Conservation (phyloP, 2,329 filamentous ascomycete genomes). For the Fusarium bulbicola region DNA sequence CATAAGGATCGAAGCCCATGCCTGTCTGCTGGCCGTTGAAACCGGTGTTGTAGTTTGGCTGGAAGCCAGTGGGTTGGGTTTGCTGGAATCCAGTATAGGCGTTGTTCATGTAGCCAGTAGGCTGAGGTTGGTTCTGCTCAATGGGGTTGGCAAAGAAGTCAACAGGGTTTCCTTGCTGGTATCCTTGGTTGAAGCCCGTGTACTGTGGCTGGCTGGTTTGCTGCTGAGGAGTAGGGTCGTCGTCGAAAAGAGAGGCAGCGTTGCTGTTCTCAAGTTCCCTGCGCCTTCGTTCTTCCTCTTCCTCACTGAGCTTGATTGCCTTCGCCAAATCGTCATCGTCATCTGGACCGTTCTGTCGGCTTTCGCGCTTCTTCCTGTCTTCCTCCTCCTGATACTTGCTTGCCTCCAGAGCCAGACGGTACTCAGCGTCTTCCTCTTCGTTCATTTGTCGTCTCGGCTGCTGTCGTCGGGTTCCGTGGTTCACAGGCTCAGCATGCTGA, state of each 20-base stretch:
- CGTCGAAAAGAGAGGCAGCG: conserved; percentile 87
- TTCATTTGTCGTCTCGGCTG: conserved; percentile 61
- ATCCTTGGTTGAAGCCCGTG: conserved; percentile 95
- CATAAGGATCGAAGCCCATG: conserved; percentile 76
- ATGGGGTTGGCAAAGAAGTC: conserved; percentile 98
- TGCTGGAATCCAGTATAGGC: conserved; percentile 64
- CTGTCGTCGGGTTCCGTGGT: conserved; percentile 47
- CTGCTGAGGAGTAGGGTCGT: conserved; percentile 66
- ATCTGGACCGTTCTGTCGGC: conserved; percentile 61
- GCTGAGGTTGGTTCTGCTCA: conserved; percentile 78
- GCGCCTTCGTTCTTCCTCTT: conserved; percentile 90
- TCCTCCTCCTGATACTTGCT: conserved; percentile 97
- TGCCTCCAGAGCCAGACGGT: conserved; percentile 88
- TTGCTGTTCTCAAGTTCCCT: conserved; percentile 89
- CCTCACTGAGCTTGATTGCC: conserved; percentile 92
- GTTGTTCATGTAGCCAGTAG: conserved; percentile 74
- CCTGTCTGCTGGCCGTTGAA: conserved; percentile 70
- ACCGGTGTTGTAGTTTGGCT: conserved; percentile 71
- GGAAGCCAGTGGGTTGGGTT: conserved; percentile 59
- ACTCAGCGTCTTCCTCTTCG: conserved; percentile 91
- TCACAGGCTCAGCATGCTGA: conserved; percentile 50
- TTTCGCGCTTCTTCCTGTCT: conserved; percentile 78
- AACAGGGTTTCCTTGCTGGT: conserved; percentile 94
- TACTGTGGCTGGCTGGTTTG: conserved; percentile 73
- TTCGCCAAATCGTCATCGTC: conserved; percentile 92